Conservation (phyloP, 1,284 basidiomycete species). For the Austroboletus novae-zelandiae region DNA sequence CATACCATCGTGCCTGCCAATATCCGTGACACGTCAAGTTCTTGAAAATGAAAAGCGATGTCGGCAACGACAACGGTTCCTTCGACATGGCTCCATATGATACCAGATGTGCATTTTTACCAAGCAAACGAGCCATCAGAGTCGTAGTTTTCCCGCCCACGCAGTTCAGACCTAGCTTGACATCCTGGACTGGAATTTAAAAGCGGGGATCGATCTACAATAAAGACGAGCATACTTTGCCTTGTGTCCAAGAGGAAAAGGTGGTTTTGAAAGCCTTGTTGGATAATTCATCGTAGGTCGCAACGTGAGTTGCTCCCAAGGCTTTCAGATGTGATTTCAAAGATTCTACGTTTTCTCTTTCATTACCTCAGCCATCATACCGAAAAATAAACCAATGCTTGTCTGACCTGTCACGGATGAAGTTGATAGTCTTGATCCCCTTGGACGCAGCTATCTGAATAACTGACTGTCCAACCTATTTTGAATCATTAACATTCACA, state of each 20-base stretch:
- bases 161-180: conserved; percentile 76
- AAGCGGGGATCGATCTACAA: background rate
- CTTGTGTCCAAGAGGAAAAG: conserved; percentile 58
- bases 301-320: conserved; percentile 71
- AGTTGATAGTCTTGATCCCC: conserved; percentile 73
- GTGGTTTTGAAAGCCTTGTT: conserved; percentile 51
- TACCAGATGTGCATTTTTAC: conserved; percentile 66
- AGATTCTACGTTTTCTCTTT: conserved; percentile 50
- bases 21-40: conserved; percentile 71
- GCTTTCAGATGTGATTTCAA: conserved; percentile 50
- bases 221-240: conserved; percentile 42
- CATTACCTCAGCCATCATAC: background rate
- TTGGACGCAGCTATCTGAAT: conserved; percentile 74
- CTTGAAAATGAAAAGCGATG: conserved; percentile 80
- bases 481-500: conserved; percentile 2
- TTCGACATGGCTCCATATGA: conserved; percentile 91
- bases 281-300: conserved; percentile 69
- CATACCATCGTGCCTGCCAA: conserved; percentile 78
- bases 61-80: conserved; percentile 73
- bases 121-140: conserved; percentile 64
- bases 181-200: conserved; percentile 36
- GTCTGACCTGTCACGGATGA: conserved; percentile 66
- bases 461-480: conserved; percentile 73
- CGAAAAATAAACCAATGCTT: background rate
- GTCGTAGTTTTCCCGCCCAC: conserved; percentile 72